A percentile compares a stretch with the other conserved stretches of the same genome.
These are phyloP conservation scores for Pseudohyphozyma bogoriensis DNA, from an alignment of 768 basidiomycete genomes.

Conservation along the genomic window DNA sequence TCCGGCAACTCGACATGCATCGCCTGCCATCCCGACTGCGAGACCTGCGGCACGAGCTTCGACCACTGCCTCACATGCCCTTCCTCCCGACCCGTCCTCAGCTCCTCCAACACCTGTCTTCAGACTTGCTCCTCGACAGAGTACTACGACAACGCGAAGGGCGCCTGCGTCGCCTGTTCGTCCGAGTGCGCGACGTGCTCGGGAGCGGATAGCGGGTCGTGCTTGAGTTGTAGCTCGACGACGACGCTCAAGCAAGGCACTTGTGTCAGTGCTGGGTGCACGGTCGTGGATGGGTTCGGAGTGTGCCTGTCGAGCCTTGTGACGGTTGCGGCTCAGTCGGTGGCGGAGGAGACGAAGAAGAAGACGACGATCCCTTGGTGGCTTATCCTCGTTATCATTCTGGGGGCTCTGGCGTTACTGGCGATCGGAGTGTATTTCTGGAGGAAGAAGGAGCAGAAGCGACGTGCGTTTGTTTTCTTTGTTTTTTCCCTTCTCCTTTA, in stretches of 20 bases:
- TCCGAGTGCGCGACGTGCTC: constrained; percentile 47
- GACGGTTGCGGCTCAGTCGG: constrained; percentile 9
- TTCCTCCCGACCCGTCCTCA: constrained; percentile 27
- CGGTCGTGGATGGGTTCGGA: constrained; percentile 16
- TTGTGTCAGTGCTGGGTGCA: constrained; percentile 14
- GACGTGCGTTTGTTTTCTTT: not conserved
- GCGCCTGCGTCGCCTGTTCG: constrained; percentile 19
- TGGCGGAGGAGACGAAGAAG: not conserved
- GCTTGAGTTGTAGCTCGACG: constrained; percentile 54
- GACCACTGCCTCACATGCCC: constrained; percentile 30
- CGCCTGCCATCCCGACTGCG: constrained; percentile 76
- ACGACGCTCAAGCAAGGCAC: constrained; percentile 11
- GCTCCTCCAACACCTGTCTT: constrained; percentile 14
- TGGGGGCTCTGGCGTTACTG: not conserved
- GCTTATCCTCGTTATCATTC: constrained; percentile 11
- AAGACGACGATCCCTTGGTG: constrained; percentile 18
- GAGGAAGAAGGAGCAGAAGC: constrained; percentile 20
- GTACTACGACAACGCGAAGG: constrained; percentile 19
- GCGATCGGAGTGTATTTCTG: constrained; percentile 4
- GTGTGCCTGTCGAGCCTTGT: constrained; percentile 30
- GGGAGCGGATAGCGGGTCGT: constrained; percentile 68
- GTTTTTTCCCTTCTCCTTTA: too few relatives aligned
- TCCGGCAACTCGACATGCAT: constrained; percentile 51
- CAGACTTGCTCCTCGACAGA: constrained; percentile 20
- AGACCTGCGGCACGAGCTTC: constrained; percentile 35